A percentile compares a stretch with the other conserved stretches of the same genome.
phyloP scores from a whole-genome alignment of 2,329 filamentous ascomycete species.

The Lasiodiplodia sp. region DNA sequence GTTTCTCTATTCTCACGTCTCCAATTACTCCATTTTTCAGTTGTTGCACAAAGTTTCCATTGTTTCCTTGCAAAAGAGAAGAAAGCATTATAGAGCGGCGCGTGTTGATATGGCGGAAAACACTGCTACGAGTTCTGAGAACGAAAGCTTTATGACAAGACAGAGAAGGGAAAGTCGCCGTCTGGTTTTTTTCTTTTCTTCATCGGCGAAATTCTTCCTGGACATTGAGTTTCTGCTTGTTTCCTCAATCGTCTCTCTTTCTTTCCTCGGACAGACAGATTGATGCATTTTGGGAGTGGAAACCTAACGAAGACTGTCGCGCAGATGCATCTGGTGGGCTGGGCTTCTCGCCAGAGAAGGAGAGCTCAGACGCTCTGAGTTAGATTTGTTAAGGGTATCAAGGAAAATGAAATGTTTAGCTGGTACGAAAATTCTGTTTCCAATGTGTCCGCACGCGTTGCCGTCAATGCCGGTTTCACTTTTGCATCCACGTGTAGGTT shows the following conservation, averaged over 20 bases:
- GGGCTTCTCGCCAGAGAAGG: conserved; percentile 22
- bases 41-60: conserved; percentile 5
- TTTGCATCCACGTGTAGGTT: background rate
- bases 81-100: conserved; percentile 26
- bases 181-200: conserved; percentile 16
- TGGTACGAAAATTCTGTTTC: background rate
- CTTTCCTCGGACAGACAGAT: conserved; percentile 5
- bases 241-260: background rate
- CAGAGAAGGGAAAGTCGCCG: conserved; percentile 18
- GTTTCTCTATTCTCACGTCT: conserved; percentile 4
- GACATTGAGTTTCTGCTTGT: background rate
- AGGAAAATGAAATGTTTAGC: conserved; percentile 8
- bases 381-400: conserved; percentile 5
- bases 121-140: conserved; percentile 27
- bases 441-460: background rate
- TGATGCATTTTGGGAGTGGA: background rate
- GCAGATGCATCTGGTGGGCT: conserved; percentile 22
- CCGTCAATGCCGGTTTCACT: background rate
- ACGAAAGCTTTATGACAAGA: conserved; percentile 28
- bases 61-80: conserved; percentile 17
- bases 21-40: background rate
- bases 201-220: conserved; percentile 26
- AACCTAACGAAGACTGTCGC: conserved; percentile 12
- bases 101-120: conserved; percentile 8
- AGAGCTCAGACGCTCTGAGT: conserved; percentile 22